Evolutionary conservation across 768 basidiomycete species (phyloP).

Genomic region (Sporobolomyces phaffii): DNA sequence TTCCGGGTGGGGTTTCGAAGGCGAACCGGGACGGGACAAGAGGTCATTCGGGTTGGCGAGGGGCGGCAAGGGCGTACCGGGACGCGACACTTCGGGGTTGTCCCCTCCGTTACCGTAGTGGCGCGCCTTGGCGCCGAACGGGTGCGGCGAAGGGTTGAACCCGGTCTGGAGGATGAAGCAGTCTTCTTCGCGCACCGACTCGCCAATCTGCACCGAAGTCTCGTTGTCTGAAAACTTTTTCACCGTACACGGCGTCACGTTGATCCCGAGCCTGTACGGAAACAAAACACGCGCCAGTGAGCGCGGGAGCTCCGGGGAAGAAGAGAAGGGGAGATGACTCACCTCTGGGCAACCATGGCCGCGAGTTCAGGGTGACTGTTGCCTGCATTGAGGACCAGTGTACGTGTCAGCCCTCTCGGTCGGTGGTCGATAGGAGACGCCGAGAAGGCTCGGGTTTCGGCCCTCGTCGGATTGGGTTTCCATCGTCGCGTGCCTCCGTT

Average conservation of each 20-base stretch:
- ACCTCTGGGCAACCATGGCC: constrained; percentile 91
- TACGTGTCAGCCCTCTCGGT: background rate
- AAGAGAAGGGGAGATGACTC: too few species aligned
- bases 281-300: constrained; percentile 1
- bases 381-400: constrained; percentile 53
- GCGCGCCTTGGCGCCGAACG: constrained; percentile 26
- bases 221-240: constrained; percentile 92
- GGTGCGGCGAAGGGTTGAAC: constrained; percentile 43
- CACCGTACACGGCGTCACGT: constrained; percentile 75
- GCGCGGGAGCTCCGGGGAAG: too few species aligned
- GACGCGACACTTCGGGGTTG: constrained; percentile 19
- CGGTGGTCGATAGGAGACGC: too few species aligned
- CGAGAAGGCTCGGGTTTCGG: too few species aligned
- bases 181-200: constrained; percentile 95
- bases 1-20: constrained; percentile 28
- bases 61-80: constrained; percentile 23
- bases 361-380: constrained; percentile 98
- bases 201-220: constrained; percentile 63
- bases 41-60: constrained; percentile 26
- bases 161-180: constrained; percentile 87
- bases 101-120: constrained; percentile 26
- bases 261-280: constrained; percentile 71
- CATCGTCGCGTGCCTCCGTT: too few species aligned
- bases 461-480: too few species aligned
- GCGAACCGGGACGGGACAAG: constrained; percentile 8